Percentiles rank a stretch among this genome's conserved stretches.
Evolutionary conservation across 352 stramenopile genomes (phyloP).

Genomic region (Blastocystis sp.): DNA sequence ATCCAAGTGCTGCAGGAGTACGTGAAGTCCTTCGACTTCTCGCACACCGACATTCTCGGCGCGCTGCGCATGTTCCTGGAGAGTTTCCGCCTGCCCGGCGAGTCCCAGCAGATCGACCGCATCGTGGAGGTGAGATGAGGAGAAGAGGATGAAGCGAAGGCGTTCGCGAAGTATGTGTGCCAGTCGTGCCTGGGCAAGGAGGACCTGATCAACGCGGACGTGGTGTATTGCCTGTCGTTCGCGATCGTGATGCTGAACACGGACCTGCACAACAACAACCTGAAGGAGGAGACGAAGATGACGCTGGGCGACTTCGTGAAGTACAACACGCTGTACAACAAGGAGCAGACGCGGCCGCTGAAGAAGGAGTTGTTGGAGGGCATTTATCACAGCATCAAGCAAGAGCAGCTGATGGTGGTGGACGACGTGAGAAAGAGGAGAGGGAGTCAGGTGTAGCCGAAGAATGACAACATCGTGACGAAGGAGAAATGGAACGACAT

Average conservation of each 20-base stretch:
- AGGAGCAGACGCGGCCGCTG: conserved; percentile 81
- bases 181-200: neutral
- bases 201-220: conserved; percentile 45
- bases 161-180: conserved; percentile 26
- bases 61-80: conserved; percentile 85
- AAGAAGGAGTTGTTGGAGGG: conserved; percentile 83
- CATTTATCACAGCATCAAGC: conserved; percentile 78
- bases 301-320: conserved; percentile 75
- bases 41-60: conserved; percentile 79
- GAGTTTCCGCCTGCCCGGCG: conserved; percentile 88
- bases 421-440: conserved; percentile 30
- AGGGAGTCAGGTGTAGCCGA: conserved; percentile 8
- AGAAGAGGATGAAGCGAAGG: neutral
- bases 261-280: conserved; percentile 82
- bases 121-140: conserved; percentile 73
- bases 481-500: conserved; percentile 25
- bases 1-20: conserved; percentile 77
- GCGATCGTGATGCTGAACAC: conserved; percentile 86
- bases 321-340: conserved; percentile 86
- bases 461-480: conserved; percentile 57
- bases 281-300: conserved; percentile 70
- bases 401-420: conserved; percentile 58
- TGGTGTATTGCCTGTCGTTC: conserved; percentile 73
- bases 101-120: conserved; percentile 95
- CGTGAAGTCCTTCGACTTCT: conserved; percentile 86